A percentile compares a stretch with the other conserved stretches of the same genome.
Conservation (phyloP, 371 early-diverging fungal species). For the Saksenaea oblongispora region DNA sequence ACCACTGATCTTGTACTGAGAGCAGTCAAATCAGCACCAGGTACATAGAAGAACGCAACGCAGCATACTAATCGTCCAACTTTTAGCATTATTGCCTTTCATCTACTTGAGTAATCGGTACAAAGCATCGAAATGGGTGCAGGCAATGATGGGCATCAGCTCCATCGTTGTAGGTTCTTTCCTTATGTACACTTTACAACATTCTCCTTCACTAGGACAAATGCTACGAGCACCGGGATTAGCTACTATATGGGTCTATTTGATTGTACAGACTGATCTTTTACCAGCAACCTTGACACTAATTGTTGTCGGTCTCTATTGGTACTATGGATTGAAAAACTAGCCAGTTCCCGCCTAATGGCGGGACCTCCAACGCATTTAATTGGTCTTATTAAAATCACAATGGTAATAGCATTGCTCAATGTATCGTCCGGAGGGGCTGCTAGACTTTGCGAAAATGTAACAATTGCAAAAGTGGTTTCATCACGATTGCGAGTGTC, state of each 20-base stretch:
- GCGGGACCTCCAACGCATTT: no score
- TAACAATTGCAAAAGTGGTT: no score
- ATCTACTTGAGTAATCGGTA: slow-evolving; percentile 59
- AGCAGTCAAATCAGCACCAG: slow-evolving; percentile 50
- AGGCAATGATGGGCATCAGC: slow-evolving; percentile 46
- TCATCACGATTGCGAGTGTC: no score
- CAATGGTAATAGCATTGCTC: no score
- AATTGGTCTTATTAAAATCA: no score
- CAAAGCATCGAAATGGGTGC: slow-evolving; percentile 37
- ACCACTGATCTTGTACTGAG: slow-evolving; percentile 34
- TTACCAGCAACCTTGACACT: slow-evolving; percentile 55
- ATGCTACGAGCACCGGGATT: slow-evolving; percentile 66
- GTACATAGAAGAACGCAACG: slow-evolving; percentile 22
- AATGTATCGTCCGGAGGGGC: no score
- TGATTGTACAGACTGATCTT: slow-evolving; percentile 58
- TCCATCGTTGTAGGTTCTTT: slow-evolving; percentile 50
- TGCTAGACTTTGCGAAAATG: no score
- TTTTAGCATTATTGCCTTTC: slow-evolving; percentile 51
- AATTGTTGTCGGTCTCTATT: slow-evolving; percentile 50
- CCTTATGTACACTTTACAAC: slow-evolving; percentile 53
- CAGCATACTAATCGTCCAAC: not conserved
- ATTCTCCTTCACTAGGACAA: slow-evolving; percentile 63
- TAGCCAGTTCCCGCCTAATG: no score
- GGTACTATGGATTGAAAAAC: slow-evolving; percentile 54
- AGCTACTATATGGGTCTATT: slow-evolving; percentile 62